Base-by-base conservation (phyloP, 768 basidiomycete genomes). In the Tulasnella sp. region DNA sequence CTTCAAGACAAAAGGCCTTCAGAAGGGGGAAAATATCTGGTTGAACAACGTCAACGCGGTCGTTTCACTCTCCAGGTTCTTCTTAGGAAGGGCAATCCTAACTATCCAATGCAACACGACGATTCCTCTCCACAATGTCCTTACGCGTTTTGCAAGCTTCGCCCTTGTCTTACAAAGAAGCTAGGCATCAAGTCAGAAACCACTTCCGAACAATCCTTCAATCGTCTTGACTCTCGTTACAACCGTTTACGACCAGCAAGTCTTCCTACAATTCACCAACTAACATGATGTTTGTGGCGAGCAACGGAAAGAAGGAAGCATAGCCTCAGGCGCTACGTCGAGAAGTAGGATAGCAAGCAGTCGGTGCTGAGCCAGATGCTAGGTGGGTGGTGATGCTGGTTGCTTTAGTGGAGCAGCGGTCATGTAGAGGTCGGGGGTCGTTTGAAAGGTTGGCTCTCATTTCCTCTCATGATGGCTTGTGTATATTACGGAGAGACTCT, bases 91-190 rank as follows among this genome's bases (percentile, higher is more conserved):
- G 35, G 35, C 35, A 2, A 35, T 75, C n/a, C 37, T 72, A n/a
- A 79, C 79, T 15, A 70, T 79, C 42, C 23, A 79, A 46, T 79
- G 79, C 77, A 23, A 40, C 51, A 44, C 61, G 16, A 6, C 15
- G 5, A n/a, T 35, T 23, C 35, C n/a, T 1, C 20, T 40, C 20
- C 70, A 67, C 67, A 23, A 57, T 16, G 57, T 79, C 55, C 20
- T 37, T 29, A 48, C 79, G 1, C 57, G 39, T 1, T 9, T 79
- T 13, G 69, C 79, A 1, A 15, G n/a, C 42, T 40, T 46, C 23
- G 78, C 79, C 32, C 79, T 79, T 26, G 79, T 79, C 61, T 79
- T 79, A 77, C 39, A 44, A 70, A 32, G 77, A n/a, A n/a, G n/a
- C n/a, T 46, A 1, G 37, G 20, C 18, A 40, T 20, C 29, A 61